Evolutionary conservation across 2,329 filamentous ascomycete species (phyloP).

Genomic region (Diplodia corticola): DNA sequence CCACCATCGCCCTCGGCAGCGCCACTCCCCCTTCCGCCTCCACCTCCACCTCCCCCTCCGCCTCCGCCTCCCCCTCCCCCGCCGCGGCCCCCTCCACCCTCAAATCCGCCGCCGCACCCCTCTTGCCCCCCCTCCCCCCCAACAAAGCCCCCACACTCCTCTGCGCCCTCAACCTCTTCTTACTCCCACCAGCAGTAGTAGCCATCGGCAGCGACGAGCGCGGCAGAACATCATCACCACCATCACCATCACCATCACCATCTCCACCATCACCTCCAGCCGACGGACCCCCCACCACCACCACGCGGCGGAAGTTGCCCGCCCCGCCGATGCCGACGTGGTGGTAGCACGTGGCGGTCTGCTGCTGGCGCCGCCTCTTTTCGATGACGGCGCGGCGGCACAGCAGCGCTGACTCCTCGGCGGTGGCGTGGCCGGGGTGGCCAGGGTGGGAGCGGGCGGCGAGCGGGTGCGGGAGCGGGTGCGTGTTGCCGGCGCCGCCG

Average conservation of each 20-base stretch:
- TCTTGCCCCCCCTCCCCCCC: not conserved
- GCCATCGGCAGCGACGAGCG: no score
- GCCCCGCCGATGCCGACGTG: constrained; percentile 28
- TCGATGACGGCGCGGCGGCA: no score
- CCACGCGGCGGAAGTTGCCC: constrained; percentile 29
- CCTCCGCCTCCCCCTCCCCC: not conserved
- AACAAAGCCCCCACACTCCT: not conserved
- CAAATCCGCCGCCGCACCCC: no score
- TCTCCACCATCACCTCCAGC: no score
- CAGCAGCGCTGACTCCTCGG: constrained; percentile 24
- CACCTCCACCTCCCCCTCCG: not conserved
- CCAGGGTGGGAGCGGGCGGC: not conserved
- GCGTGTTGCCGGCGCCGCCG: constrained; percentile 28
- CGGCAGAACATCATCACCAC: no score
- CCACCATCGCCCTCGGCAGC: not conserved
- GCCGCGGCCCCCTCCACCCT: not conserved
- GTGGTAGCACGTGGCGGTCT: not conserved
- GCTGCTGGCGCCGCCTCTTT: no score
- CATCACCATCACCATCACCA: no score
- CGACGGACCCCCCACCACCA: no score
- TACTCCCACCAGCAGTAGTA: no score
- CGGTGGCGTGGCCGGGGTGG: constrained; percentile 1
- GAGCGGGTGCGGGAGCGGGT: constrained; percentile 18
- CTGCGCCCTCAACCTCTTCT: not conserved
- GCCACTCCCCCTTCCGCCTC: not conserved